A percentile compares a stretch with the other conserved stretches of the same genome.
Evolutionary conservation across 495 filamentous ascomycete genomes (phyloP).

Genomic region (Mytilinidion resinicola): DNA sequence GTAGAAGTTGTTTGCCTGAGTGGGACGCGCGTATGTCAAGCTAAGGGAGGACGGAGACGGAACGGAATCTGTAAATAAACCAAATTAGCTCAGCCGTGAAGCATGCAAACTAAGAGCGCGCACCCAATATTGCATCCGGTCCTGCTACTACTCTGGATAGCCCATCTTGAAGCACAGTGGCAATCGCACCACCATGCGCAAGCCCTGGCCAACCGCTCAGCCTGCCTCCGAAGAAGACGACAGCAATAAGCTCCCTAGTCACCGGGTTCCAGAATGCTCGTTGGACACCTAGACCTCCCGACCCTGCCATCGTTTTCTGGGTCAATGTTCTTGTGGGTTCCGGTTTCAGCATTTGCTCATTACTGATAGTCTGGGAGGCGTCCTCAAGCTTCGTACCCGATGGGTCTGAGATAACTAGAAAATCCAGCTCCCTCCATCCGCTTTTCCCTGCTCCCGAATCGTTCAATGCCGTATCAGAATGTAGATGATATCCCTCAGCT

Average conservation of each 20-base stretch:
- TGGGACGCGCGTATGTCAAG: conserved; percentile 55
- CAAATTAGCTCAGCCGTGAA: not conserved
- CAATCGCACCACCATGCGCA: conserved; percentile 69
- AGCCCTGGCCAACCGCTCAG: conserved; percentile 69
- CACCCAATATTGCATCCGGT: conserved; percentile 17
- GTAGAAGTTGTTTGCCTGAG: conserved; percentile 56
- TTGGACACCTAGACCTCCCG: conserved; percentile 30
- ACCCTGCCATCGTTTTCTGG: conserved; percentile 21
- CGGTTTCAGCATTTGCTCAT: conserved; percentile 5
- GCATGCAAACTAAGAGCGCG: not conserved
- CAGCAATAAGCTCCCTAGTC: conserved; percentile 42
- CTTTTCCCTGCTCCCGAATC: conserved; percentile 12
- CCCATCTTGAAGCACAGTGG: conserved; percentile 65
- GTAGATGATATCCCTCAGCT: conserved; percentile 13
- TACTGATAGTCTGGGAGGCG: not conserved
- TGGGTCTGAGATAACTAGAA: not conserved
- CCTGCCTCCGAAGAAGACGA: conserved; percentile 59
- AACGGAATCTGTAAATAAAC: conserved; percentile 12
- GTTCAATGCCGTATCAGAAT: conserved; percentile 15
- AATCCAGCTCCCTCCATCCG: conserved; percentile 27
- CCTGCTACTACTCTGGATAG: conserved; percentile 40
- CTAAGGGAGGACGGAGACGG: conserved; percentile 43
- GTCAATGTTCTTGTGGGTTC: conserved; percentile 9
- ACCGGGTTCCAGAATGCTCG: conserved; percentile 47
- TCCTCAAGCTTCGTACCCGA: not conserved